Base-by-base conservation (phyloP, 495 filamentous ascomycete genomes). In the Geopyxis carbonaria region DNA sequence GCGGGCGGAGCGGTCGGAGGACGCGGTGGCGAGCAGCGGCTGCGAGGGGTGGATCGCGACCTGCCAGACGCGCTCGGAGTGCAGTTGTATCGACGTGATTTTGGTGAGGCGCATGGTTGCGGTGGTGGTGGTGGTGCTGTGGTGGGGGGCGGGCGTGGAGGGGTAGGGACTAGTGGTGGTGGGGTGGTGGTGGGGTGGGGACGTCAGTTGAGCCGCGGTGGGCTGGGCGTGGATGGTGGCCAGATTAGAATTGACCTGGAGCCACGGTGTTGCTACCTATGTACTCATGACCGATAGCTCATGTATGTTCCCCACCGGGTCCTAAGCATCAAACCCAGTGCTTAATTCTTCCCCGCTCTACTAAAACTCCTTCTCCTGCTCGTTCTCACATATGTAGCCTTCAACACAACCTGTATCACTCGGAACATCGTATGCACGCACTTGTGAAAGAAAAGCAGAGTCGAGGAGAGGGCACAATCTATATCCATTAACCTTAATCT, bases 1-100 rank as follows among this genome's bases (percentile, higher is more conserved):
- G 36, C 79, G 83, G 31, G 85, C 80, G 23, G 78, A 76, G 42
- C 83, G 84, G 61, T 83, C 76, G 24, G 77, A 70, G 64, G 80
- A 84, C 57, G 80, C 73, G 42, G 87, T 93, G 34, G 89, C 89
- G 46, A 94, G 64, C 41, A 97, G 64, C 1, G 89, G 89, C 20
- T 87, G 75, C 18, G 71, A 74, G 0, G 87, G 87, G 61, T 97
- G 91, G 0, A 84, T 78, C 25, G 77, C 63, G 29, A 81, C 76
- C 28, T 72, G 68, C 89, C 89, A 97, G 38, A 82, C 72, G 45
- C 89, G 80, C 48, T 82, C 69, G 44, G 73, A 75, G n/a, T 86
- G 67, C 36, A 75, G 71, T 11, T 77, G 75, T 22, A 63, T 61
- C 60, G 82, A 68, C 23, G 69, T 61, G 35, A 52, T 20, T 28